Base-by-base conservation (phyloP, 805 yeast species). In the Zygoascus ofunaensis region DNA sequence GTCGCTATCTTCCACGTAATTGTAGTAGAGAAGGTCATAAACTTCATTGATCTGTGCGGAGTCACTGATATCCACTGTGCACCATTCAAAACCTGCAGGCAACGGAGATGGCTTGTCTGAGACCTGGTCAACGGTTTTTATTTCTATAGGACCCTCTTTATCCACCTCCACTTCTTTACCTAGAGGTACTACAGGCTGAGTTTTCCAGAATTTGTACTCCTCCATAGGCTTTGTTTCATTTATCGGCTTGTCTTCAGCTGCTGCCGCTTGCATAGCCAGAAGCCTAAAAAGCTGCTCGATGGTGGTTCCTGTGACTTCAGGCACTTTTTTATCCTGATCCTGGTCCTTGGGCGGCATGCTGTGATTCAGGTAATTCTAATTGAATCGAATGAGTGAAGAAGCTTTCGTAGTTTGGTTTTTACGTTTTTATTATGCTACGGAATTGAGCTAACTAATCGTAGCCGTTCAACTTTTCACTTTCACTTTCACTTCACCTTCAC, bases 161-260 rank as follows among this genome's bases (percentile, higher is more conserved):
- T 66, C 71, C 37, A 82, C 70, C 37, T 68, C 61, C 56, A 82
- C 92, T 58, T 84, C 84, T 26, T 26, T 26, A 8, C 30, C 30
- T 50, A 89, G 78, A 24, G 70, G 71, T 5, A 87, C 75, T 18
- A 92, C 97, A 0, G 98, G 98, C 65, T 92, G 98, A 2, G 98
- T 92, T 58, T 83, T 85, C 98, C 98, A 92, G 66, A 92, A 92
- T 66, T 84, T 86, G 69, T 89, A 86, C 58, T 89, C 94, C 42
- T 83, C 79, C 84, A 87, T 87, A 19, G 79, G 50, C 51, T 66
- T 65, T 14, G 56, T 62, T 38, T 40, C 38, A 22, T 49, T 37
- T 4, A 26, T 15, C 12, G 19, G 26, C 4, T 4, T 30, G 3
- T 33, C 24, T 17, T 28, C 17, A 5, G 41, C 41, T 22, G 19